Percentiles rank a stretch among this genome's conserved stretches.
phyloP scores from a whole-genome alignment of 371 early-diverging fungal genomes.

The Sporodiniella umbellata region DNA sequence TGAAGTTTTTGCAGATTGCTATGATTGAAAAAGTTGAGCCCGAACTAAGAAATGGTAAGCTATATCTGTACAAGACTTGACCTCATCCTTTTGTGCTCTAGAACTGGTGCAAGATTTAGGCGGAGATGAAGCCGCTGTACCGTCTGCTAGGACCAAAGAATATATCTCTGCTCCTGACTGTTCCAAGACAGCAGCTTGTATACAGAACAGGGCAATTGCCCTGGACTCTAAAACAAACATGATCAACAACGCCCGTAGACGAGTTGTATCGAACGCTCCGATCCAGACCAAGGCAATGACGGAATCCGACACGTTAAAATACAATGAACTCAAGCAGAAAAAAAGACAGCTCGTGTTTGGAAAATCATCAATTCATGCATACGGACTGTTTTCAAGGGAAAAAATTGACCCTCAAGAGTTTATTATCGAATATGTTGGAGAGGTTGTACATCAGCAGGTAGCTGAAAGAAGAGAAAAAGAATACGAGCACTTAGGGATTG shows the following conservation, averaged over 20 bases:
- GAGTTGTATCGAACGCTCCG: constrained; percentile 32
- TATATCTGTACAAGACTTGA: not conserved
- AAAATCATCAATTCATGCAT: constrained; percentile 87
- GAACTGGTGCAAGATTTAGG: not conserved
- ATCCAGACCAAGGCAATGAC: constrained; percentile 26
- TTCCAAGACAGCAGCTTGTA: constrained; percentile 53
- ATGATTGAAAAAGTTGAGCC: constrained; percentile 14
- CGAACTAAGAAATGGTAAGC: not conserved
- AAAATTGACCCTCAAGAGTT: constrained; percentile 81
- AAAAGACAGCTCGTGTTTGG: constrained; percentile 81
- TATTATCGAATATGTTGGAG: constrained; percentile 96
- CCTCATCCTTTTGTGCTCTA: not conserved
- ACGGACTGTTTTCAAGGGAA: constrained; percentile 91
- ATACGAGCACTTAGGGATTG: constrained; percentile 88
- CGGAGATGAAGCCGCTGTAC: constrained; percentile 22
- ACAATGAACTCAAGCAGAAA: constrained; percentile 77
- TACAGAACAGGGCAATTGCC: constrained; percentile 30
- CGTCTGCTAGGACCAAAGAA: constrained; percentile 75
- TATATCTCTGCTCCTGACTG: constrained; percentile 55
- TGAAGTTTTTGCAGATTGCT: constrained; percentile 34
- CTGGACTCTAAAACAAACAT: constrained; percentile 11
- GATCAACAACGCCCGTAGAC: constrained; percentile 44
- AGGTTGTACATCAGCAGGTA: constrained; percentile 86
- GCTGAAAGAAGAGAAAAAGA: constrained; percentile 87
- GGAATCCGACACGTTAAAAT: constrained; percentile 65